Base-by-base conservation (phyloP, 768 basidiomycete genomes). In the Rhodotorula taiwanensis region DNA sequence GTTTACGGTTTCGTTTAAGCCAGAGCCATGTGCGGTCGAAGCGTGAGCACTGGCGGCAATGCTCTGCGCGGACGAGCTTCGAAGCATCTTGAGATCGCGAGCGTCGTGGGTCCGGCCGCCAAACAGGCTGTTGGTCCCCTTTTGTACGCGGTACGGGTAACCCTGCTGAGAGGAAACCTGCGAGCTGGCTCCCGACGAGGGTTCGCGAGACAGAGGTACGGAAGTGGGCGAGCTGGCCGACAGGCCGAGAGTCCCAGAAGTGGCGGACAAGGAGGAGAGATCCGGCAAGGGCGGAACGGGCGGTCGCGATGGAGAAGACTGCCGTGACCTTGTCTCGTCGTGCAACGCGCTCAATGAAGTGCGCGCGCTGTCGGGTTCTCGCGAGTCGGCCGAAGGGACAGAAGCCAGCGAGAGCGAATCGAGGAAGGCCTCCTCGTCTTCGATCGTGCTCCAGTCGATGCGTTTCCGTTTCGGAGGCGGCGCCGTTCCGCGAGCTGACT, bases 361-460 rank as follows among this genome's bases (percentile, higher is more conserved):
- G 4, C 55, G 45, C 44, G 33, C 8, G 21, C 56, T 49, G 20
- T 23, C 47, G 21, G 0, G 3, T 5, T 28, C 57, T 15, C 8
- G 13, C 25, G 36, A 28, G 14, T 21, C 28, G 49, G 21, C 27
- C 28, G 42, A 48, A 16, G 4, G 27, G 13, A 15, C 4, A 5
- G n/a, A 39, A 39, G 36, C 36, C 36, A 39, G 36, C 9, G 10
- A 10, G 10, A 39, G 36, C 36, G 36, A 39, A 16, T 39, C 36
- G 36, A 39, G 11, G 16, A 21, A 25, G 25, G 16, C 31, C 6
- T 10, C 4, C 10, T 42, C 23, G 2, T 23, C 33, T 21, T 56
- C 55, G 18, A 65, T 10, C 25, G 49, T 50, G 28, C 42, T 28
- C 64, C 64, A 65, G 44, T 65, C 64, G 10, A 65, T 60, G 4